A percentile compares a stretch with the other conserved stretches of the same genome.
These are phyloP conservation scores for Pythium phragmiticola DNA, from an alignment of 352 stramenopile species.

Conservation along the genomic window DNA sequence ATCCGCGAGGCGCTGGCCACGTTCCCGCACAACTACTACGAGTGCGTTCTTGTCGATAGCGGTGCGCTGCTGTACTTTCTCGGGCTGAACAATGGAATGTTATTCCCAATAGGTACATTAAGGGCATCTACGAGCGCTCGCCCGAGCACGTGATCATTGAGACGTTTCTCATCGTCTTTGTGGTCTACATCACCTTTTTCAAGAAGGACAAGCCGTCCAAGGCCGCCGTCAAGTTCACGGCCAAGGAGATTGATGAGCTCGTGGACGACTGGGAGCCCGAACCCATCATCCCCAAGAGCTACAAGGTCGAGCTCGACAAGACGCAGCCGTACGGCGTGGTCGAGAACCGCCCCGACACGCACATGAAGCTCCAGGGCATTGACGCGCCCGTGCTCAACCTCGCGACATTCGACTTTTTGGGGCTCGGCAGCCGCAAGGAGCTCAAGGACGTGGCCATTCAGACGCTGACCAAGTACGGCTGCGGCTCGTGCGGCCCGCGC, in stretches of 20 bases:
- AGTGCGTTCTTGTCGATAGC: conserved; percentile 32
- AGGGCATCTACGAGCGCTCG: conserved; percentile 75
- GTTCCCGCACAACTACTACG: conserved; percentile 68
- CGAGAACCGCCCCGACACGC: conserved; percentile 72
- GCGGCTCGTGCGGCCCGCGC: conserved; percentile 95
- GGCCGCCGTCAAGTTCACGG: conserved; percentile 65
- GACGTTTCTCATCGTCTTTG: conserved; percentile 95
- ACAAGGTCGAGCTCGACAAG: conserved; percentile 32
- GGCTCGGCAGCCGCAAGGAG: conserved; percentile 77
- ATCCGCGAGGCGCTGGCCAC: conserved; percentile 64
- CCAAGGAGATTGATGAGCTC: conserved; percentile 90
- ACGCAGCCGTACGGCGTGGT: conserved; percentile 70
- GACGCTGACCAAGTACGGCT: conserved; percentile 96
- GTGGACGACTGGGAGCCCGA: conserved; percentile 89
- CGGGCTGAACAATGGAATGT: too few species aligned
- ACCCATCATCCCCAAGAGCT: conserved; percentile 73
- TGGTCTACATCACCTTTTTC: conserved; percentile 93
- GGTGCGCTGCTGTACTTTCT: too few species aligned
- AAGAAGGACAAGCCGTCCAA: conserved; percentile 74
- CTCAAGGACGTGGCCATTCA: conserved; percentile 88
- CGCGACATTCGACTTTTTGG: conserved; percentile 96
- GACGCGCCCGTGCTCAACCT: conserved; percentile 91
- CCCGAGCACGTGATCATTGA: conserved; percentile 97
- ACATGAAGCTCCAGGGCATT: conserved; percentile 79
- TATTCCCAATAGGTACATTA: conserved; percentile 51